These are phyloP conservation scores for Penicillium mononematosum DNA, from an alignment of 495 filamentous ascomycete species.

Conservation along the genomic window DNA sequence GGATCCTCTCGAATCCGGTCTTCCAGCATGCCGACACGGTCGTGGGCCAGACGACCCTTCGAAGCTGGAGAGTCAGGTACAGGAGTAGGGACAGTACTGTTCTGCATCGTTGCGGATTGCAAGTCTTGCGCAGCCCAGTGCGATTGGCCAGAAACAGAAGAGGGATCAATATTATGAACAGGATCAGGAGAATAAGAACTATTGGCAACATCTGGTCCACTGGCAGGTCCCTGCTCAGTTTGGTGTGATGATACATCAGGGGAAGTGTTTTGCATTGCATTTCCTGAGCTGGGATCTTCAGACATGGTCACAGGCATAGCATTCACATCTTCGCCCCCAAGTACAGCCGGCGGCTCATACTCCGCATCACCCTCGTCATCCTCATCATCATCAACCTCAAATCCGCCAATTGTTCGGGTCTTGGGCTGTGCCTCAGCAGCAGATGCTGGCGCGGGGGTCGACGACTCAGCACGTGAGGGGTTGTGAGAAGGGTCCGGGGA, in stretches of 20 bases:
- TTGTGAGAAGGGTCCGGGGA: conserved; percentile 34
- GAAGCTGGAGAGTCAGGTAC: conserved; percentile 42
- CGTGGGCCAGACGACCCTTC: conserved; percentile 65
- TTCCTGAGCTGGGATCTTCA: conserved; percentile 54
- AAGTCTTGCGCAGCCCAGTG: conserved; percentile 44
- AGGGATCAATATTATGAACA: conserved; percentile 49
- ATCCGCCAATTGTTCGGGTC: conserved; percentile 73
- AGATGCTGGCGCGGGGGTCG: conserved; percentile 38
- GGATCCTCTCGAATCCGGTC: conserved; percentile 89
- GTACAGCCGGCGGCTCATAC: conserved; percentile 55
- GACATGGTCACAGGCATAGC: conserved; percentile 46
- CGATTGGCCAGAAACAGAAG: conserved; percentile 42
- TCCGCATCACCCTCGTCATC: conserved; percentile 53
- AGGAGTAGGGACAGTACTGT: conserved; percentile 42
- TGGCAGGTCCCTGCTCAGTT: conserved; percentile 53
- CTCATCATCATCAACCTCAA: conserved; percentile 63
- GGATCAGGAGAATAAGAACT: conserved; percentile 51
- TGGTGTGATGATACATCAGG: conserved; percentile 59
- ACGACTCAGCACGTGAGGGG: conserved; percentile 40
- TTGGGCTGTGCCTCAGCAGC: conserved; percentile 46
- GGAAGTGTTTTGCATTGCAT: conserved; percentile 58
- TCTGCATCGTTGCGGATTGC: conserved; percentile 35
- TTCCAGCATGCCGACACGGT: conserved; percentile 81
- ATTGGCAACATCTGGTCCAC: conserved; percentile 53
- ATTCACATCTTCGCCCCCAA: conserved; percentile 48